Conservation (phyloP, 2,329 filamentous ascomycete genomes). For the Penicillium sp. region DNA sequence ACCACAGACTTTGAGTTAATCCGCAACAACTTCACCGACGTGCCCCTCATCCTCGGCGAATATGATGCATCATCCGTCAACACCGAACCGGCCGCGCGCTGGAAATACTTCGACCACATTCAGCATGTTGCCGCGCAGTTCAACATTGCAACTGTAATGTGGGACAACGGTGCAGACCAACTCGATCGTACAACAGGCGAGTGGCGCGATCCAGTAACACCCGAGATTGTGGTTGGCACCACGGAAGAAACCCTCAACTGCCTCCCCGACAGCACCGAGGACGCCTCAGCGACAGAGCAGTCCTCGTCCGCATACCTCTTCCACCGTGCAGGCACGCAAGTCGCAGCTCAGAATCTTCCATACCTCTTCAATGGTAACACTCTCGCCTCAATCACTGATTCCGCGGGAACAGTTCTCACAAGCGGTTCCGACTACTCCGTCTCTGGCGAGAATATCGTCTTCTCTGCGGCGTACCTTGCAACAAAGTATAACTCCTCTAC, state of each 20-base stretch:
- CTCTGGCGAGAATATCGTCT: constrained; percentile 51
- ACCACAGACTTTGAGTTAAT: constrained; percentile 57
- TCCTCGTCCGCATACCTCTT: constrained; percentile 60
- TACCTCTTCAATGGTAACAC: constrained; percentile 62
- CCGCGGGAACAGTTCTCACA: constrained; percentile 42
- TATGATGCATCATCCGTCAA: constrained; percentile 57
- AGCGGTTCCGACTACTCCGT: constrained; percentile 54
- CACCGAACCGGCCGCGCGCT: constrained; percentile 61
- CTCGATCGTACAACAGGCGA: constrained; percentile 54
- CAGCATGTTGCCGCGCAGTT: constrained; percentile 55
- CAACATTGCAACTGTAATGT: constrained; percentile 58
- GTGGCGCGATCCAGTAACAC: constrained; percentile 58
- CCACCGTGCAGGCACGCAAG: constrained; percentile 53
- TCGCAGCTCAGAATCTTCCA: constrained; percentile 51
- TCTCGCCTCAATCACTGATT: constrained; percentile 48
- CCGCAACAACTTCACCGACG: constrained; percentile 59
- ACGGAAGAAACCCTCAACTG: constrained; percentile 53
- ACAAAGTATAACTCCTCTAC: constrained; percentile 49
- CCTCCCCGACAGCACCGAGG: constrained; percentile 58
- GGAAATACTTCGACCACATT: constrained; percentile 63
- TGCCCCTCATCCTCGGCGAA: constrained; percentile 64
- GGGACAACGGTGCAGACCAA: constrained; percentile 65
- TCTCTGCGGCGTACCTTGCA: constrained; percentile 54
- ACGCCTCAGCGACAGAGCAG: constrained; percentile 52
- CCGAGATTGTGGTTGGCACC: constrained; percentile 55